Conservation (phyloP, 2,329 filamentous ascomycete genomes). For the Rutstroemia sp. region DNA sequence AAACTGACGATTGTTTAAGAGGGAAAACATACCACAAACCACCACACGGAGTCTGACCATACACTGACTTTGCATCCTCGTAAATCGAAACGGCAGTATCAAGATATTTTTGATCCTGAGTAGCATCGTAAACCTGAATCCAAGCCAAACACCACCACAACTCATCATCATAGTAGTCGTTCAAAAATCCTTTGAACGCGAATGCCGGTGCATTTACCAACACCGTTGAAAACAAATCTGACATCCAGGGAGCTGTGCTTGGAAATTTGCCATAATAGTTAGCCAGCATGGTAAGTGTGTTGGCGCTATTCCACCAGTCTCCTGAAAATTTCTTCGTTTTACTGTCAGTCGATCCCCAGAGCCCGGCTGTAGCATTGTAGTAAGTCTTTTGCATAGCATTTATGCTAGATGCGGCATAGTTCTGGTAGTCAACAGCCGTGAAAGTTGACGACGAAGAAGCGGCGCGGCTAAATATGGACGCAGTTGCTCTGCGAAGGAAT, state of each 20-base stretch:
- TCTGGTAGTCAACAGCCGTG: not conserved
- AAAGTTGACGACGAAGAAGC: not conserved
- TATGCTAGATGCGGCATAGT: conserved; percentile 3
- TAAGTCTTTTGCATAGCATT: conserved; percentile 2
- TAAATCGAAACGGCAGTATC: conserved; percentile 46
- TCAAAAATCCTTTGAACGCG: conserved; percentile 30
- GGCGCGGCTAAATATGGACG: not conserved
- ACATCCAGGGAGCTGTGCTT: not conserved
- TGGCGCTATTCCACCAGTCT: conserved; percentile 68
- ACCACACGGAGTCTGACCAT: conserved; percentile 42
- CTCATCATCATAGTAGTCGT: conserved; percentile 52
- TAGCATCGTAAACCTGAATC: conserved; percentile 49
- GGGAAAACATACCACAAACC: conserved; percentile 37
- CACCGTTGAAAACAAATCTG: conserved; percentile 13
- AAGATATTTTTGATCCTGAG: conserved; percentile 44
- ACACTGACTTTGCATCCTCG: conserved; percentile 46
- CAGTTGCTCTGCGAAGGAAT: not conserved
- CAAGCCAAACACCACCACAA: conserved; percentile 58
- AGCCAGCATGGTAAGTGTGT: conserved; percentile 55
- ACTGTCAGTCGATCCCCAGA: conserved; percentile 44
- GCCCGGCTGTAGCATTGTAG: conserved; percentile 50
- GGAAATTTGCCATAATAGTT: conserved; percentile 37
- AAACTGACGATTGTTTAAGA: not conserved
- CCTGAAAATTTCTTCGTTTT: conserved; percentile 54
- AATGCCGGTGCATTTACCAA: conserved; percentile 17